Evolutionary conservation across 2,329 filamentous ascomycete genomes (phyloP).

Genomic region (Ilyonectria destructans): DNA sequence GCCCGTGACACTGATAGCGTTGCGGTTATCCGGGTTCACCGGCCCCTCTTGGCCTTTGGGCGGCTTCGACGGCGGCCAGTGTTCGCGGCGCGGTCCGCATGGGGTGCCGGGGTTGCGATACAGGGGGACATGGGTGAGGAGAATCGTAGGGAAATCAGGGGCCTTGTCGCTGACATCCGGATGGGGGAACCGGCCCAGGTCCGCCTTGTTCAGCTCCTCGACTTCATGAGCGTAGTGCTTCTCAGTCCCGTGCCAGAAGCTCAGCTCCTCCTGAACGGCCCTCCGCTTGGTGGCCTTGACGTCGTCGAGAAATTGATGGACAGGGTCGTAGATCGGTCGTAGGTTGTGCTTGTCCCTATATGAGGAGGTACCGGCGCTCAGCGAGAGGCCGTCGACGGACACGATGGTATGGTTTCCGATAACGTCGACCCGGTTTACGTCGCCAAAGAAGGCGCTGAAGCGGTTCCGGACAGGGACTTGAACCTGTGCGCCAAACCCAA

Average conservation of each 20-base stretch:
- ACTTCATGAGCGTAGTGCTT: conserved; percentile 73
- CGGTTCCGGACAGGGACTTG: conserved; percentile 85
- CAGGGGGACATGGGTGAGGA: conserved; percentile 92
- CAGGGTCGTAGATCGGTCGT: conserved; percentile 80
- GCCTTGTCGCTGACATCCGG: conserved; percentile 62
- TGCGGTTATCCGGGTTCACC: conserved; percentile 76
- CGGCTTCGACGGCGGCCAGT: conserved; percentile 80
- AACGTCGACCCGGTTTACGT: conserved; percentile 91
- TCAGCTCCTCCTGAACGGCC: conserved; percentile 79
- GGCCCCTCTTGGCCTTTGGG: conserved; percentile 71
- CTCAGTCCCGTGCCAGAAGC: conserved; percentile 73
- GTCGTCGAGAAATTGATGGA: conserved; percentile 81
- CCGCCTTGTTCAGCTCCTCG: conserved; percentile 69
- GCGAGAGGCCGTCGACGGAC: conserved; percentile 88
- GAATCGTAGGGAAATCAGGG: conserved; percentile 85
- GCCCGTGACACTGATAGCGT: conserved; percentile 82
- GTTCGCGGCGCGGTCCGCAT: conserved; percentile 90
- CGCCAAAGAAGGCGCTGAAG: conserved; percentile 91
- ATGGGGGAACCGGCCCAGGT: conserved; percentile 50
- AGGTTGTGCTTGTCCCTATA: conserved; percentile 68
- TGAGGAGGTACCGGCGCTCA: conserved; percentile 79
- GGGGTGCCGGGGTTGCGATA: conserved; percentile 87
- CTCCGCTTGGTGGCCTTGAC: conserved; percentile 77
- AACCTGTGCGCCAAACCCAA: conserved; percentile 91
- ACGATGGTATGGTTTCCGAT: conserved; percentile 97